A percentile compares a stretch with the other conserved stretches of the same genome.
phyloP scores from a whole-genome alignment of 495 filamentous ascomycete genomes.

The Talaromyces ruber region DNA sequence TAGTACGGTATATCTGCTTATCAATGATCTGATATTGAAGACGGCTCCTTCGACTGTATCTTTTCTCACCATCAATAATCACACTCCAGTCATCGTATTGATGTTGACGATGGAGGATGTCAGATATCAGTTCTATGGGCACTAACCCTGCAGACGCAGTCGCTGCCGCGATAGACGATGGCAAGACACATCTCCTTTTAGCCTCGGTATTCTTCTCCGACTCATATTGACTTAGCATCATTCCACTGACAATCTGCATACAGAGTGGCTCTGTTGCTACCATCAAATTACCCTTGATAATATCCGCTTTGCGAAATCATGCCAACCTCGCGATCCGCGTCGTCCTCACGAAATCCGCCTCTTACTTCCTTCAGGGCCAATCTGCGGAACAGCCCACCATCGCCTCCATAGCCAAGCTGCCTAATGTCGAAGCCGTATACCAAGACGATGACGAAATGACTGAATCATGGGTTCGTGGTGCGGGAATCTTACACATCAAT shows the following conservation, averaged over 20 bases:
- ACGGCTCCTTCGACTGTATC: background rate
- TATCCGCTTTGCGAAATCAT: conserved; percentile 42
- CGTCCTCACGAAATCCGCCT: conserved; percentile 55
- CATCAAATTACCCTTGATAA: conserved; percentile 67
- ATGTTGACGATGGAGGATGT: background rate
- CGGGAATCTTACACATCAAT: conserved; percentile 63
- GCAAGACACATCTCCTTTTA: conserved; percentile 70
- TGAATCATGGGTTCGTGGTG: conserved; percentile 50
- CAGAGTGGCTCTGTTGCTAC: conserved; percentile 57
- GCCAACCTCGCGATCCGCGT: conserved; percentile 57
- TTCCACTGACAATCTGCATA: conserved; percentile 4
- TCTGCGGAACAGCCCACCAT: conserved; percentile 54
- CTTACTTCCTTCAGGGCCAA: conserved; percentile 58
- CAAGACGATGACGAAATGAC: conserved; percentile 65
- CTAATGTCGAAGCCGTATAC: conserved; percentile 56
- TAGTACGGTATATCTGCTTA: background rate
- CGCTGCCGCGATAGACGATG: conserved; percentile 32
- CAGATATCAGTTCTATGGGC: background rate
- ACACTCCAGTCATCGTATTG: background rate
- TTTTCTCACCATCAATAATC: background rate
- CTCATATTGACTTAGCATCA: conserved; percentile 20
- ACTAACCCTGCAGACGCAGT: conserved; percentile 1
- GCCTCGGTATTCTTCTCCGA: conserved; percentile 47
- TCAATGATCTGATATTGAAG: background rate
- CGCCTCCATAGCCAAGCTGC: conserved; percentile 30